Evolutionary conservation across 2,329 filamentous ascomycete species (phyloP).

Genomic region (Colletotrichum sp.): DNA sequence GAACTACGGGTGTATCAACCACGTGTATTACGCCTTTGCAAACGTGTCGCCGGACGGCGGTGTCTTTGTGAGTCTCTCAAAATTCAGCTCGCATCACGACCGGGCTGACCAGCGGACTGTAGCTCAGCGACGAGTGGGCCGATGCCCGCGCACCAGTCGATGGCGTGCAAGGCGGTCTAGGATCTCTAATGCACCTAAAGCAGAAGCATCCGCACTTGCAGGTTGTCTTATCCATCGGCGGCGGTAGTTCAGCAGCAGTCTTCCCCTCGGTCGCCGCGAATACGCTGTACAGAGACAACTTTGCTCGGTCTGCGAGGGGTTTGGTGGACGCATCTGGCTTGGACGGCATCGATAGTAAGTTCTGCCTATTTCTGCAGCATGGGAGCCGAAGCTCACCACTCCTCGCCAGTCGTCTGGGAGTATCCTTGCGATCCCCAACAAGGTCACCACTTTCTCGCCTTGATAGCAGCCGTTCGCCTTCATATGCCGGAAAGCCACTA

Average conservation of each 20-base stretch:
- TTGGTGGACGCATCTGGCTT: constrained; percentile 73
- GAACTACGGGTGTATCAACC: constrained; percentile 78
- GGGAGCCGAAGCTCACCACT: background rate
- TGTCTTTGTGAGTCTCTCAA: constrained; percentile 68
- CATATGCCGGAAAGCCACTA: constrained; percentile 73
- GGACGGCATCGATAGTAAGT: constrained; percentile 70
- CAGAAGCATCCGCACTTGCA: constrained; percentile 72
- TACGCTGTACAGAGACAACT: constrained; percentile 67
- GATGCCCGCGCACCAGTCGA: constrained; percentile 76
- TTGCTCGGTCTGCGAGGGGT: constrained; percentile 69
- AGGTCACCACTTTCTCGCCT: constrained; percentile 72
- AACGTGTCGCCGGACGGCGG: constrained; percentile 74
- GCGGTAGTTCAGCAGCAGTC: constrained; percentile 66
- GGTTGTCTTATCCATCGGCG: constrained; percentile 80
- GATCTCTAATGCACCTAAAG: constrained; percentile 77
- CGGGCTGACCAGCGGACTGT: background rate
- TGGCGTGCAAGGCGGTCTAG: constrained; percentile 72
- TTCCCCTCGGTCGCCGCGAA: constrained; percentile 72
- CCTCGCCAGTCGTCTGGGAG: constrained; percentile 75
- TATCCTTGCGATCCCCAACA: constrained; percentile 71
- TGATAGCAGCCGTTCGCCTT: constrained; percentile 70
- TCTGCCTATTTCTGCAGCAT: background rate
- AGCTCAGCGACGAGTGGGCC: constrained; percentile 83
- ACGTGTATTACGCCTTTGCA: constrained; percentile 85
- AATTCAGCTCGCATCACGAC: background rate